Base-by-base conservation (phyloP, 441 rosid genomes). In the Codiaeum variegatum region DNA sequence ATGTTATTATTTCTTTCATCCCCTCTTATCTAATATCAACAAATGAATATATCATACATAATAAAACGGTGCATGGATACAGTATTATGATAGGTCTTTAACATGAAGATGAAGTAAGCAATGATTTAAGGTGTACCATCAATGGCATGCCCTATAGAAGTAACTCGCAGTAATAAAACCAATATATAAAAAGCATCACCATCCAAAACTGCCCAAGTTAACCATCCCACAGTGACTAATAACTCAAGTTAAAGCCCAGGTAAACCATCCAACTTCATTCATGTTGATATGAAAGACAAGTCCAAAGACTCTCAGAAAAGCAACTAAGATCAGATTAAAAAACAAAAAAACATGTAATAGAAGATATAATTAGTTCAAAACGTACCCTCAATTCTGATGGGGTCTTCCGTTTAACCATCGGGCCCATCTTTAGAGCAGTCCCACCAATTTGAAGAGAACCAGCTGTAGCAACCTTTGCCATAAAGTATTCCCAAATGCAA, bases 381-480 rank as follows among this genome's bases (percentile, higher is more conserved):
- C 81, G 64, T 88, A 88, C 97, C 77, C 96, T 84, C 15, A 92
- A 85, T 76, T 92, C 97, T 26, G 88, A 76, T 1, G 79, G 79
- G 13, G 79, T 76, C 75, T 76, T 76, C 68, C 79, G 66, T 81
- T 87, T 89, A 62, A 81, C 73, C 69, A 82, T 80, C 21, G 83
- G 58, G 36, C 76, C 88, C 61, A 79, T 69, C 26, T 80, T 85
- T 28, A 81, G 54, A 74, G 78, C 78, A 34, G 83, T 84, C 23
- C 88, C 94, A 61, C 77, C 82, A 16, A 85, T 71, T 71, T 83
- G 90, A 78, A 82, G 84, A 65, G 87, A 77, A 78, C 86, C 81
- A 62, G 88, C 84, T 11, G 88, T 82, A 77, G 89, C 90, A 38
- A 91, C 94, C 72, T 85, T 91, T 63, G 90, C 90, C 97, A 91